Evolutionary conservation across 2,329 filamentous ascomycete genomes (phyloP).

Genomic region (Cladosporium sp.): DNA sequence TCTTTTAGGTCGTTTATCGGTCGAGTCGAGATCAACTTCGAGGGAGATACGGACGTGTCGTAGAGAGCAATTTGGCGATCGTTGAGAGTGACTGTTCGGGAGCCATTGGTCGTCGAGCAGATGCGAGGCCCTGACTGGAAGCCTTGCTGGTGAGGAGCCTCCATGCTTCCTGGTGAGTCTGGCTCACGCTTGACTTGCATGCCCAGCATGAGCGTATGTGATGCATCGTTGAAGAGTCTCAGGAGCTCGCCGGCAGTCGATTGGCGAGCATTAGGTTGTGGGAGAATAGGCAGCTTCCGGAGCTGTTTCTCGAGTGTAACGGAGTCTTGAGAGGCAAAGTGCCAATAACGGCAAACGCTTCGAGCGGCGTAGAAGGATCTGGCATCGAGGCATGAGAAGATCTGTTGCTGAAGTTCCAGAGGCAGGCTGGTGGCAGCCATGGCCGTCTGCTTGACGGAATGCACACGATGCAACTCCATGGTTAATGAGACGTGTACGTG

Average conservation of each 20-base stretch:
- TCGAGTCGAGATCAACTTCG: conserved; percentile 21
- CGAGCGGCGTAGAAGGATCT: conserved; percentile 29
- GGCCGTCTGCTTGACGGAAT: conserved; percentile 12
- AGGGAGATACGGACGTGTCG: conserved; percentile 22
- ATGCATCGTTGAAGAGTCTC: conserved; percentile 26
- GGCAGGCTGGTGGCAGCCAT: conserved; percentile 26
- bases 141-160: conserved; percentile 16
- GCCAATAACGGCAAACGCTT: conserved; percentile 31
- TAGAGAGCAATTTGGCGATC: conserved; percentile 28
- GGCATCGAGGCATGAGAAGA: conserved; percentile 30
- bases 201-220: conserved; percentile 29
- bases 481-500: background rate
- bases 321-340: conserved; percentile 27
- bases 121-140: conserved; percentile 20
- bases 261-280: conserved; percentile 19
- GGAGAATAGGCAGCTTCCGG: conserved; percentile 26
- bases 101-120: conserved; percentile 22
- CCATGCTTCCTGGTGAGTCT: conserved; percentile 18
- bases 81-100: conserved; percentile 25
- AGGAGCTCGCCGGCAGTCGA: conserved; percentile 21
- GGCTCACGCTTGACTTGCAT: conserved; percentile 20
- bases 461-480: conserved; percentile 11
- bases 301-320: conserved; percentile 28
- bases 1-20: conserved; percentile 30
- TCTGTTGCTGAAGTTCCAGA: conserved; percentile 31